phyloP scores from a whole-genome alignment of 2,329 filamentous ascomycete species.

The Lasiodiplodia hormozganensis region DNA sequence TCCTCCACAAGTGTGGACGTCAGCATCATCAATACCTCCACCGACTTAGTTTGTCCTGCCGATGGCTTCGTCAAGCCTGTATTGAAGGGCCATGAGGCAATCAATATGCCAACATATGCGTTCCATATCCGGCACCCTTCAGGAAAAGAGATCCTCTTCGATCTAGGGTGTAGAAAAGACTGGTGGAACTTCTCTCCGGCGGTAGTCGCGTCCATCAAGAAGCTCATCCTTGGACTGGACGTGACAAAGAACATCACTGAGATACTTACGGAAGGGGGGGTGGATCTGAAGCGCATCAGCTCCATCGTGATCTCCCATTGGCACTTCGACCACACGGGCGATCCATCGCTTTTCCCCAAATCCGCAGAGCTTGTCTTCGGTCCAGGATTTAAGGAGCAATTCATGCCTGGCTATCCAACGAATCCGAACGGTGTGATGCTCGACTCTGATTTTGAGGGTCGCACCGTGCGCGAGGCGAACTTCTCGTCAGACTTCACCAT shows the following conservation, averaged over 20 bases:
- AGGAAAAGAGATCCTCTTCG: slow-evolving; percentile 53
- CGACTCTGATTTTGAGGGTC: slow-evolving; percentile 31
- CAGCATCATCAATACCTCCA: slow-evolving; percentile 28
- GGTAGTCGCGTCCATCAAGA: slow-evolving; percentile 5
- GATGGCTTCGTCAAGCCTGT: slow-evolving; percentile 25
- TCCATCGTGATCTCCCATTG: slow-evolving; percentile 31
- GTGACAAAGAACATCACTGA: slow-evolving; percentile 51
- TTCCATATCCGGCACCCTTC: slow-evolving; percentile 58
- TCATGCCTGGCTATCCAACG: slow-evolving; percentile 54
- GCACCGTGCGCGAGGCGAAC: slow-evolving; percentile 29
- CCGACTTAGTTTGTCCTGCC: slow-evolving; percentile 24
- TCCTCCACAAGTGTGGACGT: slow-evolving; percentile 15
- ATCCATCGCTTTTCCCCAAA: slow-evolving; percentile 53
- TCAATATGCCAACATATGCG: slow-evolving; percentile 48
- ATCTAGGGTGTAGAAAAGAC: slow-evolving; percentile 57
- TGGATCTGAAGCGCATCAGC: slow-evolving; percentile 33
- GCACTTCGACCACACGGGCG: slow-evolving; percentile 60
- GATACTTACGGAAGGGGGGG: slow-evolving; percentile 36
- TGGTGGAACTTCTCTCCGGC: slow-evolving; percentile 44
- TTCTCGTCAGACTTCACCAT: slow-evolving; percentile 40
- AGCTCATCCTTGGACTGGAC: slow-evolving; percentile 3
- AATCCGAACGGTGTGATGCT: slow-evolving; percentile 28
- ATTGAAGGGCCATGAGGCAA: slow-evolving; percentile 24
- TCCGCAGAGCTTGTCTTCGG: slow-evolving; percentile 58
- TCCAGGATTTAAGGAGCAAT: slow-evolving; percentile 54